Conservation (phyloP, 1,139 yeast species). For the Candida mesenterica region DNA sequence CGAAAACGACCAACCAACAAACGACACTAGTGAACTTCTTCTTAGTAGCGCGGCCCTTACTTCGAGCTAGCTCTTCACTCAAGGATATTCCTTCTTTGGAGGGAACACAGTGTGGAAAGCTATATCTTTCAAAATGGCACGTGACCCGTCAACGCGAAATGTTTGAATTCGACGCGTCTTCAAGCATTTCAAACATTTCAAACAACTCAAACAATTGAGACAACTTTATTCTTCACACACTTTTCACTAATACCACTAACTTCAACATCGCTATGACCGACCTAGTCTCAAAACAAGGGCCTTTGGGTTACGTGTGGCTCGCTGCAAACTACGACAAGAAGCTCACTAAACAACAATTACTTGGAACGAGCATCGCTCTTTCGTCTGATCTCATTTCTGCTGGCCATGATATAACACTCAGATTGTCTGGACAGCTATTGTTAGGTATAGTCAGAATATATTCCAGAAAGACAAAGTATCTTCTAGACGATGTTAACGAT, state of each 20-base stretch:
- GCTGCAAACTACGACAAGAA: conserved; percentile 88
- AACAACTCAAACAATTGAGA: too few species aligned
- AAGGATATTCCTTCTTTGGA: too few species aligned
- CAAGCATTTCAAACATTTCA: too few species aligned
- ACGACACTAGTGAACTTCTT: too few species aligned
- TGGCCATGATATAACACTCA: conserved; percentile 51
- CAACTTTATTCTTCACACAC: not conserved
- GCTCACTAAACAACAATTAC: conserved; percentile 70
- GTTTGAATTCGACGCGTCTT: not conserved
- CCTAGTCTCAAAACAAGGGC: conserved; percentile 66
- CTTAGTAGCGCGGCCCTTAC: too few species aligned
- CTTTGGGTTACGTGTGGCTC: conserved; percentile 88
- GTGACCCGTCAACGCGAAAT: not conserved
- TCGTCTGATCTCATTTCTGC: conserved; percentile 55
- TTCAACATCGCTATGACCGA: conserved; percentile 17
- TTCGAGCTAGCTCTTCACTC: too few species aligned
- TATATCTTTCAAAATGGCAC: too few species aligned
- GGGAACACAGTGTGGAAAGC: too few species aligned
- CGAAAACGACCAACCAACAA: too few species aligned
- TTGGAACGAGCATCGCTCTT: conserved; percentile 68
- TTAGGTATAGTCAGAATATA: conserved; percentile 89
- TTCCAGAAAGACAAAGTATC: conserved; percentile 79
- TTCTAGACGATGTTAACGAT: conserved; percentile 82
- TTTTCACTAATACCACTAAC: not conserved
- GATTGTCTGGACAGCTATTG: conserved; percentile 84